Percentiles rank a stretch among this genome's conserved stretches.
Evolutionary conservation across 78 protist genomes (phyloP).

Genomic region (Dictyostelium capitatum): DNA sequence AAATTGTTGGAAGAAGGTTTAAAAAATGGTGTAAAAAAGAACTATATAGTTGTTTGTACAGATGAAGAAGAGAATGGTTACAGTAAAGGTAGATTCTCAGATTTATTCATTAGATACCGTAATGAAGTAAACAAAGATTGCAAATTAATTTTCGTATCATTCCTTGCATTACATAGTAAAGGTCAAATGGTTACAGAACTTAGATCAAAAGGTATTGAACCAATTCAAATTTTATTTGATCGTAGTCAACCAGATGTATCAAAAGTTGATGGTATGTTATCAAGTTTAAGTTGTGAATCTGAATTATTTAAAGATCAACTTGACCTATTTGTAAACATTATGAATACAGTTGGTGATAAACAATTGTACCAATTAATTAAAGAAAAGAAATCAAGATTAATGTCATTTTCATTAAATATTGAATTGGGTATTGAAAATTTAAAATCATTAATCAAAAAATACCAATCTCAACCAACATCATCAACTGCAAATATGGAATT

Average conservation of each 20-base stretch:
- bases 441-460: neutral
- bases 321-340: neutral
- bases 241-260: conserved; percentile 43
- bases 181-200: conserved; percentile 71
- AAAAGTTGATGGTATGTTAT: conserved; percentile 46
- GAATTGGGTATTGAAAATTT: conserved; percentile 5
- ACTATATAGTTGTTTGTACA: conserved; percentile 33
- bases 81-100: neutral
- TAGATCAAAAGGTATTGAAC: conserved; percentile 1
- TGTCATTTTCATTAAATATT: neutral
- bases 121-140: conserved; percentile 29
- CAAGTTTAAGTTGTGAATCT: conserved; percentile 51
- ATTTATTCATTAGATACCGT: conserved; percentile 26
- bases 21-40: conserved; percentile 7
- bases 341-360: neutral
- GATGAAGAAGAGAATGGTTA: conserved; percentile 74
- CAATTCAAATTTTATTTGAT: conserved; percentile 55
- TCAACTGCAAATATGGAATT: neutral
- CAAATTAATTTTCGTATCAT: conserved; percentile 52
- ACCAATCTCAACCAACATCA: neutral
- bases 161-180: conserved; percentile 10
- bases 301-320: conserved; percentile 25
- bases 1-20: neutral
- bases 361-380: neutral
- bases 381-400: neutral